These are phyloP conservation scores for Teunomyces gatunensis DNA, from an alignment of 805 yeast species.

Conservation along the genomic window DNA sequence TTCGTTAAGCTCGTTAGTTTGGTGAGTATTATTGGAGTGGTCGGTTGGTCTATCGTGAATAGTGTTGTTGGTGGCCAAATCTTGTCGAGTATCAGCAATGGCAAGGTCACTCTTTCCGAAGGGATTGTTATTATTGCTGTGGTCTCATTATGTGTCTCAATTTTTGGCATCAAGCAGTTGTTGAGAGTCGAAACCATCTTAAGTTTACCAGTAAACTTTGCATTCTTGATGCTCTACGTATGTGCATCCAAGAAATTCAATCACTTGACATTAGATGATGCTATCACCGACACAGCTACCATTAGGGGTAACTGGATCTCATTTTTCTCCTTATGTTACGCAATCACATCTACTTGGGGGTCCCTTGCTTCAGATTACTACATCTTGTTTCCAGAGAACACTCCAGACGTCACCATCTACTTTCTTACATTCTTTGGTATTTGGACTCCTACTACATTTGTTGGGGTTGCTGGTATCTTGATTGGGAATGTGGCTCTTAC, in stretches of 20 bases:
- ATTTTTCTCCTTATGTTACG: constrained; percentile 68
- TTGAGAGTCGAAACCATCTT: constrained; percentile 65
- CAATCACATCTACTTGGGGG: constrained; percentile 88
- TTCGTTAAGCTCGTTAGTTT: constrained; percentile 73
- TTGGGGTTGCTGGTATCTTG: constrained; percentile 27
- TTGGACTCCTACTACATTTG: constrained; percentile 41
- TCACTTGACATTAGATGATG: constrained; percentile 29
- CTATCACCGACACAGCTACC: constrained; percentile 40
- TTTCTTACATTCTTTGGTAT: constrained; percentile 64
- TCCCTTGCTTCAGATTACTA: constrained; percentile 84
- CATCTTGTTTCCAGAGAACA: constrained; percentile 71
- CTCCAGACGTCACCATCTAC: constrained; percentile 55
- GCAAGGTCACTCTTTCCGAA: constrained; percentile 63
- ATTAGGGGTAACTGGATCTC: constrained; percentile 68
- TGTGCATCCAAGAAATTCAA: constrained; percentile 50
- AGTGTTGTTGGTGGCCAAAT: constrained; percentile 88
- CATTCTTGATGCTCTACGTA: constrained; percentile 67
- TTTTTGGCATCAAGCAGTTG: constrained; percentile 75
- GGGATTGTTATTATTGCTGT: constrained; percentile 73
- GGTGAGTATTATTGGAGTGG: constrained; percentile 67
- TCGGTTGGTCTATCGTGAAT: constrained; percentile 96
- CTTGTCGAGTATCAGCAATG: constrained; percentile 61
- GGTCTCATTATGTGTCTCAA: constrained; percentile 62
- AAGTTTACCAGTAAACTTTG: constrained; percentile 65
- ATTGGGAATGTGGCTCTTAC: constrained; percentile 33